A percentile compares a stretch with the other conserved stretches of the same genome.
phyloP scores from a whole-genome alignment of 1,284 basidiomycete species.

The Moesziomyces parantarcticus region DNA sequence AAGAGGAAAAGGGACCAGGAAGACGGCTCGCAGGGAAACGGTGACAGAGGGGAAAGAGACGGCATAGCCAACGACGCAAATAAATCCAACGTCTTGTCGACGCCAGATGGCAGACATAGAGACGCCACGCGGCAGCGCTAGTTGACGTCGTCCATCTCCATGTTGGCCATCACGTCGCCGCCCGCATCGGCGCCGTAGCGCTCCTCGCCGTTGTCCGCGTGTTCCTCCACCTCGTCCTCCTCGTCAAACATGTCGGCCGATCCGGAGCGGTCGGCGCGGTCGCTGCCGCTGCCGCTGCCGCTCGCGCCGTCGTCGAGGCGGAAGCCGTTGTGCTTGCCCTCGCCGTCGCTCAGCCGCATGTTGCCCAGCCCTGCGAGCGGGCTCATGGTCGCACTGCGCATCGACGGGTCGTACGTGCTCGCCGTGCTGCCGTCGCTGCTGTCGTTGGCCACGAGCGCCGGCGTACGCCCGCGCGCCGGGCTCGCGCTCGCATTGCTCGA shows the following conservation, averaged over 20 bases:
- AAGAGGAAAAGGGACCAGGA: too few relatives aligned
- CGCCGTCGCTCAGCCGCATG: slow-evolving; percentile 33
- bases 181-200: slow-evolving; percentile 61
- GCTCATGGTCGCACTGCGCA: slow-evolving; percentile 46
- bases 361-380: slow-evolving; percentile 45
- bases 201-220: slow-evolving; percentile 58
- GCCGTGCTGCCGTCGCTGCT: slow-evolving; percentile 49
- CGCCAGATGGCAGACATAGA: too few relatives aligned
- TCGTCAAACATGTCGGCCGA: slow-evolving; percentile 62
- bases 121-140: slow-evolving; percentile 3
- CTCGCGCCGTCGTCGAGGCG: slow-evolving; percentile 44
- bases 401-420: slow-evolving; percentile 45
- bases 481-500: slow-evolving; percentile 42
- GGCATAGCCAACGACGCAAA: too few relatives aligned
- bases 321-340: slow-evolving; percentile 25
- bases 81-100: too few relatives aligned
- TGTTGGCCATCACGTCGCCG: slow-evolving; percentile 64
- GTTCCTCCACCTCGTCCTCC: slow-evolving; percentile 54
- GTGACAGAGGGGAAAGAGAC: too few relatives aligned
- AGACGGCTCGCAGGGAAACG: too few relatives aligned
- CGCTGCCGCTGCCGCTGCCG: slow-evolving; percentile 35
- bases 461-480: slow-evolving; percentile 42
- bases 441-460: slow-evolving; percentile 43
- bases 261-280: slow-evolving; percentile 40
- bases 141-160: slow-evolving; percentile 66